phyloP scores from a whole-genome alignment of 192 early-diverging fungal species.

The Rhizophagus clarus region DNA sequence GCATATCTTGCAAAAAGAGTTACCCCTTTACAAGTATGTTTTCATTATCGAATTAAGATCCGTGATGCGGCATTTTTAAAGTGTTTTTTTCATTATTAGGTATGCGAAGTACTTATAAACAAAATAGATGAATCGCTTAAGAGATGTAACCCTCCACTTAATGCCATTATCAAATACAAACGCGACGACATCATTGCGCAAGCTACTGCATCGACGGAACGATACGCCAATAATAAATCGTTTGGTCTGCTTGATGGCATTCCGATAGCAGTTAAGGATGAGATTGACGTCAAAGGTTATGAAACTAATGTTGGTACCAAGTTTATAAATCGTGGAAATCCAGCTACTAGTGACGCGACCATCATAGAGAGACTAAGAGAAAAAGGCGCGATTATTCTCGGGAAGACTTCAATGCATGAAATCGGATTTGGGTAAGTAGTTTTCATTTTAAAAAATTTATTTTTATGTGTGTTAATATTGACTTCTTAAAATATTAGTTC shows the following conservation, averaged over 20 bases:
- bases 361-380: constrained; percentile 52
- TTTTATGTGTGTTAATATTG: background rate
- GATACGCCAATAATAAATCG: constrained; percentile 51
- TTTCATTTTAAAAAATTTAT: background rate
- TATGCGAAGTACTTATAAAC: constrained; percentile 1
- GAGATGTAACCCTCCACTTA: constrained; percentile 29
- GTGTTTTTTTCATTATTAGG: background rate
- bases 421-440: constrained; percentile 53
- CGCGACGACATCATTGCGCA: constrained; percentile 49
- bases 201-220: constrained; percentile 52
- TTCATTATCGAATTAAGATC: background rate
- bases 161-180: constrained; percentile 39
- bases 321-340: constrained; percentile 56
- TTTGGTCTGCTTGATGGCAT: constrained; percentile 74
- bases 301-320: constrained; percentile 60
- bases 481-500: constrained; percentile 42
- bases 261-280: constrained; percentile 75
- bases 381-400: constrained; percentile 66
- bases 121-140: background rate
- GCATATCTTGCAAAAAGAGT: constrained; percentile 7
- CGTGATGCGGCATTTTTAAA: background rate
- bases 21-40: constrained; percentile 27
- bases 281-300: constrained; percentile 59
- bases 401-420: constrained; percentile 77
- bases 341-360: constrained; percentile 52